Evolutionary conservation across 2,329 filamentous ascomycete species (phyloP).

Genomic region (Hypocreales sp.): DNA sequence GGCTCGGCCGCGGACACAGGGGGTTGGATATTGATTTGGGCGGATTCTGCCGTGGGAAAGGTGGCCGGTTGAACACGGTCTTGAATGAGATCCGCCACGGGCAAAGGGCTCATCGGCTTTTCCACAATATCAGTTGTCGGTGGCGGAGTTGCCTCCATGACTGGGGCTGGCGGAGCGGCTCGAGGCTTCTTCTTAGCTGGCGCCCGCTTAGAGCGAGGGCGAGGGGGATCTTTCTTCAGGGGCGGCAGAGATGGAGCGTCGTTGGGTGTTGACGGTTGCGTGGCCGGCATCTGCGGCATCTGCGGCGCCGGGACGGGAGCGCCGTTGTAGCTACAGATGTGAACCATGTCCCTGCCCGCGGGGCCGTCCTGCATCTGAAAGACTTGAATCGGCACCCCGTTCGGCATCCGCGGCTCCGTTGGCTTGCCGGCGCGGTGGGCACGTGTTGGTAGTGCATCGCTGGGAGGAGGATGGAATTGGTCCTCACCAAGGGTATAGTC

Average conservation of each 20-base stretch:
- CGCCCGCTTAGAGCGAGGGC: conserved; percentile 4
- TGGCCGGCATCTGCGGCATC: background rate
- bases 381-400: conserved; percentile 25
- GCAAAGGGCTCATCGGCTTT: conserved; percentile 13
- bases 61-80: background rate
- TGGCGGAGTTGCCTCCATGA: conserved; percentile 19
- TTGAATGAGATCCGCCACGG: background rate
- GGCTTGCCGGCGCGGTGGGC: conserved; percentile 6
- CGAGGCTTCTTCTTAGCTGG: conserved; percentile 8
- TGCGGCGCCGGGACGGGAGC: conserved; percentile 4
- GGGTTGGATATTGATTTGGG: too few relatives aligned
- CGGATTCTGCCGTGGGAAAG: too few relatives aligned
- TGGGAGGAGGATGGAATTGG: conserved; percentile 24
- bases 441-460: conserved; percentile 12
- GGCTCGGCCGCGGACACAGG: background rate
- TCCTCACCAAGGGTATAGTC: conserved; percentile 56
- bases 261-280: conserved; percentile 4
- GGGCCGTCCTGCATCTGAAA: conserved; percentile 22
- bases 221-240: conserved; percentile 7
- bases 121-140: conserved; percentile 22
- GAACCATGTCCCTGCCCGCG: conserved; percentile 17
- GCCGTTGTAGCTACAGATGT: conserved; percentile 19
- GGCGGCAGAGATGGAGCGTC: conserved; percentile 7
- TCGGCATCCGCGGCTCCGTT: conserved; percentile 18
- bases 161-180: conserved; percentile 8